phyloP scores from a whole-genome alignment of 768 basidiomycete genomes.

The Suillus alpinus region DNA sequence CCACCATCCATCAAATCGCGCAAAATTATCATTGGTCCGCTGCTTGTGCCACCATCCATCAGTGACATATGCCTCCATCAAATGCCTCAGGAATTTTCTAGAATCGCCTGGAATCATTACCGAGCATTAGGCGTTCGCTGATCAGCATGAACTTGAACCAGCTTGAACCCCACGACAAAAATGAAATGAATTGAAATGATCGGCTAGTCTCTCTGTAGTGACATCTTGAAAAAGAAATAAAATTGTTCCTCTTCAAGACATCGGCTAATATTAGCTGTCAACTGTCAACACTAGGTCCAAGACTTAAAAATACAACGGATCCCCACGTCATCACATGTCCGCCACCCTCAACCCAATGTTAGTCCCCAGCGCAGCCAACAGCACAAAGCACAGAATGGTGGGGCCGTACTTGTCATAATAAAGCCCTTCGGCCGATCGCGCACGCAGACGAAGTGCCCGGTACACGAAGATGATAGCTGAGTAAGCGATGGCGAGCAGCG shows the following conservation, averaged over 20 bases:
- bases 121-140: background rate
- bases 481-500: slow-evolving; percentile 86
- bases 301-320: background rate
- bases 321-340: slow-evolving; percentile 53
- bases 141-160: too few species aligned
- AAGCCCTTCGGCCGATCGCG: slow-evolving; percentile 70
- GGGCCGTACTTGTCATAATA: slow-evolving; percentile 93
- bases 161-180: too few species aligned
- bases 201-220: too few species aligned
- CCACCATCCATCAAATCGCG: background rate
- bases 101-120: background rate
- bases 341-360: slow-evolving; percentile 71
- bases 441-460: slow-evolving; percentile 66
- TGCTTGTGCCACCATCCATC: background rate
- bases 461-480: slow-evolving; percentile 78
- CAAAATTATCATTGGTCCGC: background rate
- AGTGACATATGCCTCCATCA: background rate
- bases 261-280: background rate
- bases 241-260: too few species aligned
- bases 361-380: slow-evolving; percentile 67
- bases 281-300: background rate
- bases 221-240: background rate
- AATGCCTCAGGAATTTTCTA: background rate
- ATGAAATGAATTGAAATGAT: too few species aligned
- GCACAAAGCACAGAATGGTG: slow-evolving; percentile 64